Evolutionary conservation across 1,284 basidiomycete genomes (phyloP).

Genomic region (Sphagnurus paluster): DNA sequence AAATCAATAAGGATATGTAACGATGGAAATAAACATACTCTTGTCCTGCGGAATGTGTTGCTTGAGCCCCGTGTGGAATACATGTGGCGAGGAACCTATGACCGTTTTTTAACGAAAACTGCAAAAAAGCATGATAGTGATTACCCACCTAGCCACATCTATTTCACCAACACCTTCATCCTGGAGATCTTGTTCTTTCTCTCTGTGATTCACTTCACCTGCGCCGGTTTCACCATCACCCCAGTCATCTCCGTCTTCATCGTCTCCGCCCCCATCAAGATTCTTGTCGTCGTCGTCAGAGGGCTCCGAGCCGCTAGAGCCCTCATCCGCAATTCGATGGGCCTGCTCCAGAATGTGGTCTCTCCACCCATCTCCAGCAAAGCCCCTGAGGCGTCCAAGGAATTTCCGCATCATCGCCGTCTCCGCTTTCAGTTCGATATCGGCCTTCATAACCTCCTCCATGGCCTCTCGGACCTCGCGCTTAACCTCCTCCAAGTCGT

Average conservation of each 20-base stretch:
- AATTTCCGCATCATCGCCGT: background rate
- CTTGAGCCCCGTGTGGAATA: no score
- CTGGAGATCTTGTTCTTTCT: background rate
- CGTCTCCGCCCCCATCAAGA: background rate
- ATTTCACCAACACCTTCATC: no score
- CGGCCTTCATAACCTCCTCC: constrained; percentile 1
- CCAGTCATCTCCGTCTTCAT: background rate
- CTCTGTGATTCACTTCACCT: background rate
- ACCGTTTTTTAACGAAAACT: no score
- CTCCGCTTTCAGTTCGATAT: constrained; percentile 1
- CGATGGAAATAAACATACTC: no score
- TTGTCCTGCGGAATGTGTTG: no score
- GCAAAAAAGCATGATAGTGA: no score
- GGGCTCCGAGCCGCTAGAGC: background rate
- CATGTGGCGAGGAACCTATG: no score
- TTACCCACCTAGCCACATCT: no score
- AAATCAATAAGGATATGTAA: no score
- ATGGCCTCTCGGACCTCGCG: background rate
- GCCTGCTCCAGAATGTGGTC: background rate
- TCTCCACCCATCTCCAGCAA: background rate
- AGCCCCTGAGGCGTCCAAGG: background rate
- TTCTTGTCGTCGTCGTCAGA: background rate
- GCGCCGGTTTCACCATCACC: background rate
- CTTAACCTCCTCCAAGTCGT: constrained; percentile 1
- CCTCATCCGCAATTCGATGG: background rate